Evolutionary conservation across 108 stramenopile genomes (phyloP), one percentile per base, ranked within the genome.

Genomic region (Skeletonema costatum): DNA sequence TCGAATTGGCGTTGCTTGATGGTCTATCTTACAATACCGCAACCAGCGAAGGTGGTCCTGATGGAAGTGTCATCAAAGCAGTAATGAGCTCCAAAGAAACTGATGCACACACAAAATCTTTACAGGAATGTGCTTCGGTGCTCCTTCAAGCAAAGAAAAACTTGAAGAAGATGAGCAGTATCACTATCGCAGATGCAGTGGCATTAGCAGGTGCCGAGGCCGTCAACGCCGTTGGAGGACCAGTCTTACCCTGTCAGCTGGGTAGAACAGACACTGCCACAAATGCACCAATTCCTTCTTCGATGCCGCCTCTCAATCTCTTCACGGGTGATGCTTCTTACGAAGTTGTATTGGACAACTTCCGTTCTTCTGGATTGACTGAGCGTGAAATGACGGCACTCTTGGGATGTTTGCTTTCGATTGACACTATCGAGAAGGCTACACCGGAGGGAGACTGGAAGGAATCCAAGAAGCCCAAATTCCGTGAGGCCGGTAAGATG

Each of bases 371-470:
- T 11, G 94, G 94, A 11, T 60, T 96, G 68, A 92, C 94, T 14
- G 94, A 96, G 35, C 91, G 94, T 17, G 94, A 96, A 78, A 93
- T 92, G 91, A 90, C 90, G 30, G 92, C 91, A 1, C 69, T 96
- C n/a, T 38, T 96, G 76, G 88, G 87, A 42, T 89, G 85, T 53
- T 64, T 96, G 35, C 59, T 89, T 25, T 89, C 88, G 6, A 65
- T 96, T n/a, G 86, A 96, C 56, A 39, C 62, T 10, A 90, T 95
- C 9, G 88, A 92, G 67, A 92, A 92, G 79, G 83, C 84, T 10
- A 82, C 85, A 30, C 81, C 85, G 13, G 77, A 88, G 31, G 90
- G 89, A 41, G 90, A 91, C 77, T 95, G 92, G 91, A 89, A 86
- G 59, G 58, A 76, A 69, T 87, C 80, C n/a, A 68, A 65, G 30